These are phyloP conservation scores for Colletotrichum sp. DNA, from an alignment of 2,329 filamentous ascomycete species.

Conservation along the genomic window DNA sequence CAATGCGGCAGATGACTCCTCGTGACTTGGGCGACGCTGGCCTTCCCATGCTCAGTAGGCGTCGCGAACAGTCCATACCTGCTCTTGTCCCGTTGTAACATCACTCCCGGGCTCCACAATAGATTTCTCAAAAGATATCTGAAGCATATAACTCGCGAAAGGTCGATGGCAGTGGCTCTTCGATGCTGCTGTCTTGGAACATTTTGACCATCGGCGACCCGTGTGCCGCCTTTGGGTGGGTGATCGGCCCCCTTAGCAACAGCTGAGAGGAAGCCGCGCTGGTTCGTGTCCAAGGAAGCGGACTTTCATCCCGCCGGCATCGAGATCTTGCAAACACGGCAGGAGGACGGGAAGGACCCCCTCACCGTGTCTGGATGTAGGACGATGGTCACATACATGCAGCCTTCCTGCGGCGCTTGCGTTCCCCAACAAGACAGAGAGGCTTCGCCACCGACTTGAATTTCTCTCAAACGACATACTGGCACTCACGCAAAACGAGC, in stretches of 20 bases:
- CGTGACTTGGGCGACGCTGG: background rate
- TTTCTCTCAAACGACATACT: fast-evolving
- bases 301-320: background rate
- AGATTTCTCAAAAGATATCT: background rate
- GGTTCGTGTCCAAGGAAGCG: background rate
- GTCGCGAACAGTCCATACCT: background rate
- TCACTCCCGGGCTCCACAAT: background rate
- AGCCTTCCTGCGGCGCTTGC: background rate
- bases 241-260: background rate
- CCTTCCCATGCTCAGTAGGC: background rate
- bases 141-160: background rate
- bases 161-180: background rate
- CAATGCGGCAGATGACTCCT: background rate
- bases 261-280: background rate
- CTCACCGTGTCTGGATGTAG: background rate
- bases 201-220: background rate
- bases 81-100: background rate
- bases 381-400: background rate
- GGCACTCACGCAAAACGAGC: background rate
- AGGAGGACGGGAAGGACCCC: background rate
- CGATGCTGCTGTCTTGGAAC: background rate
- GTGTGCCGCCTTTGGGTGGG: background rate
- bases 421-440: background rate
- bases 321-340: background rate
- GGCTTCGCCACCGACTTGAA: background rate